These are phyloP conservation scores for Ostreobium quekettii DNA, from an alignment of 139 green algal genomes.

Conservation along the genomic window DNA sequence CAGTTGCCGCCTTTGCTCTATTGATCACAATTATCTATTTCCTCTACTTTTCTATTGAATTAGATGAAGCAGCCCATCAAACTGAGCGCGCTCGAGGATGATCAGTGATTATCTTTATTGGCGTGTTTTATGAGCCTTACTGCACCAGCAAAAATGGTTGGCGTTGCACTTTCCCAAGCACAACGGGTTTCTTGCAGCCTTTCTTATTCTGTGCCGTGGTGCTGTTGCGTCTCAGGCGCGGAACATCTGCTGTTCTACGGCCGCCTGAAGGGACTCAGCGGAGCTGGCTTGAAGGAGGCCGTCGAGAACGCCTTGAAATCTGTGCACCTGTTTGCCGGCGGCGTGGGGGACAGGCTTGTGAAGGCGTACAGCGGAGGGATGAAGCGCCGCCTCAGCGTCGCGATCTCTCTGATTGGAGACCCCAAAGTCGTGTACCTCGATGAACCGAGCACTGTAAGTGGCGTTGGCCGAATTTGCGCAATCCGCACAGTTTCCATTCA, in stretches of 20 bases:
- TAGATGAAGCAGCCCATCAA: no score
- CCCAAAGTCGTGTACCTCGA: slow-evolving; percentile 23
- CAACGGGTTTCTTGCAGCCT: no score
- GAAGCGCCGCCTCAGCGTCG: slow-evolving; percentile 54
- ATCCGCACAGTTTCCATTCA: not conserved
- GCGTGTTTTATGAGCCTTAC: no score
- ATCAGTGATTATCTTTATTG: no score
- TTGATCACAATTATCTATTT: no score
- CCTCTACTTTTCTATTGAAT: no score
- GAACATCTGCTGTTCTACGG: slow-evolving; percentile 79
- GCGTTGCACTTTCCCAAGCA: no score
- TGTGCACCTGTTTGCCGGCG: slow-evolving; percentile 39
- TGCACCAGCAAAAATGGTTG: no score
- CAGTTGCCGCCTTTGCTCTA: no score
- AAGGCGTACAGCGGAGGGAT: slow-evolving; percentile 35
- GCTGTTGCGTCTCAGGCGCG: slow-evolving; percentile 4
- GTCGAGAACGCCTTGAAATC: slow-evolving; percentile 36
- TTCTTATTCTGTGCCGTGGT: no score
- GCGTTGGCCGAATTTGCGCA: not conserved
- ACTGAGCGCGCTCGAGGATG: no score
- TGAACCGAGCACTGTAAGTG: slow-evolving; percentile 13
- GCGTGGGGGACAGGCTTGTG: not conserved
- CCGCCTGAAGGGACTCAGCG: slow-evolving; percentile 52
- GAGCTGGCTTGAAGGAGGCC: slow-evolving; percentile 21
- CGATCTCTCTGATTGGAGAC: slow-evolving; percentile 47